A percentile compares a stretch with the other conserved stretches of the same genome.
Conservation (phyloP, 164 flowering plant genomes). For the Buxus sempervirens region DNA sequence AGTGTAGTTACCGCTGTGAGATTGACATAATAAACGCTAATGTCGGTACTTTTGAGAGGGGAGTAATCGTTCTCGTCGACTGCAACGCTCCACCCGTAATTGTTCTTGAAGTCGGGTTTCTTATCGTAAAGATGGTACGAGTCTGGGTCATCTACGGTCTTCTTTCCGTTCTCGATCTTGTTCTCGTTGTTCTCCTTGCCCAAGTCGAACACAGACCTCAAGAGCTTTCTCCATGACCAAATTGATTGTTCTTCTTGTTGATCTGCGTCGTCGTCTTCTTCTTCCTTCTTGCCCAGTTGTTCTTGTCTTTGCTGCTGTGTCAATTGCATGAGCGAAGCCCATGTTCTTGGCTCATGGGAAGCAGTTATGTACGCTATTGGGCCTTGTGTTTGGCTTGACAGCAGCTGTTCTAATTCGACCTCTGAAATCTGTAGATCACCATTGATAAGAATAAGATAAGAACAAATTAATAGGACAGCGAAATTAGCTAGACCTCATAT, state of each 20-base stretch:
- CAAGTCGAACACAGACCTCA: slow-evolving; percentile 27
- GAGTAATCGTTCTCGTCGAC: slow-evolving; percentile 51
- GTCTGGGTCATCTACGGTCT: slow-evolving; percentile 29
- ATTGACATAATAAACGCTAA: slow-evolving; percentile 73
- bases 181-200: not conserved
- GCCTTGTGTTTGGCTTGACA: slow-evolving; percentile 48
- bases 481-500: no score
- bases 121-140: slow-evolving; percentile 60
- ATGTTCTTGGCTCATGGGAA: slow-evolving; percentile 30
- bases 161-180: slow-evolving; percentile 9
- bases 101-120: slow-evolving; percentile 60
- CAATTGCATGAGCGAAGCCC: slow-evolving; percentile 42
- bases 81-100: slow-evolving; percentile 85
- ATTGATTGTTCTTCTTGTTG: slow-evolving; percentile 16
- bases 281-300: slow-evolving; percentile 12
- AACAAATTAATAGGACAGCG: no score
- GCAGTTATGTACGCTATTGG: slow-evolving; percentile 46
- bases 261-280: slow-evolving; percentile 6
- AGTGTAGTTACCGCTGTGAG: slow-evolving; percentile 63
- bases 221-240: slow-evolving; percentile 68
- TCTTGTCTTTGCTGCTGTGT: slow-evolving; percentile 30
- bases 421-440: slow-evolving; percentile 40
- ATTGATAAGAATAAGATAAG: not conserved
- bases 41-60: slow-evolving; percentile 52
- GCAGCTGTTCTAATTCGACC: slow-evolving; percentile 34